Conservation (phyloP, 192 early-diverging fungal species). For the Thamnidium elegans region DNA sequence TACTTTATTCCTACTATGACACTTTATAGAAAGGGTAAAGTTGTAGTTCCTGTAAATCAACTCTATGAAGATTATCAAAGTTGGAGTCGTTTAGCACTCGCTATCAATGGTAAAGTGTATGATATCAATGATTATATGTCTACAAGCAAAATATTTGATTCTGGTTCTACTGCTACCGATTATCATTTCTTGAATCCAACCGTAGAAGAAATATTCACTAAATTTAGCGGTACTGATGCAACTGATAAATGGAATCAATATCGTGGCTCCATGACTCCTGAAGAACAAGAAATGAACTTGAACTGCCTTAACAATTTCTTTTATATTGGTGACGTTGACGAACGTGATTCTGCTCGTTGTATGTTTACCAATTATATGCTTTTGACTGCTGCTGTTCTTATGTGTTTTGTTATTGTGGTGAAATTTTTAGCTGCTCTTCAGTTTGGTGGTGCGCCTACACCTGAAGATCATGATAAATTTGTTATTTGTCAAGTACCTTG, state of each 20-base stretch:
- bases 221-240: conserved; percentile 50
- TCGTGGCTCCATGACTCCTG: conserved; percentile 14
- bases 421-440: conserved; percentile 83
- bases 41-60: conserved; percentile 69
- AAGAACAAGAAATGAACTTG: conserved; percentile 38
- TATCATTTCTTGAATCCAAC: conserved; percentile 43
- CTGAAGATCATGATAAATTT: conserved; percentile 95
- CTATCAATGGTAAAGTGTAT: conserved; percentile 63
- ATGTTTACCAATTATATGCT: conserved; percentile 69
- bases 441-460: conserved; percentile 68
- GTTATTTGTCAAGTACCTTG: conserved; percentile 95
- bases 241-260: conserved; percentile 45
- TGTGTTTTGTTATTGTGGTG: conserved; percentile 74
- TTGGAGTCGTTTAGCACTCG: conserved; percentile 50
- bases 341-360: conserved; percentile 54
- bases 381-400: conserved; percentile 58
- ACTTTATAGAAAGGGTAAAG: conserved; percentile 57
- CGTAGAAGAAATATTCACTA: conserved; percentile 44
- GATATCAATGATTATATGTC: conserved; percentile 65
- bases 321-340: conserved; percentile 67
- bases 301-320: conserved; percentile 64
- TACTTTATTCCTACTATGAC: conserved; percentile 47
- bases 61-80: conserved; percentile 42
- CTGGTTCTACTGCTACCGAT: conserved; percentile 29
- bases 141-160: conserved; percentile 40